Base-by-base conservation (phyloP, 805 yeast species). In the Candida nemodendra region DNA sequence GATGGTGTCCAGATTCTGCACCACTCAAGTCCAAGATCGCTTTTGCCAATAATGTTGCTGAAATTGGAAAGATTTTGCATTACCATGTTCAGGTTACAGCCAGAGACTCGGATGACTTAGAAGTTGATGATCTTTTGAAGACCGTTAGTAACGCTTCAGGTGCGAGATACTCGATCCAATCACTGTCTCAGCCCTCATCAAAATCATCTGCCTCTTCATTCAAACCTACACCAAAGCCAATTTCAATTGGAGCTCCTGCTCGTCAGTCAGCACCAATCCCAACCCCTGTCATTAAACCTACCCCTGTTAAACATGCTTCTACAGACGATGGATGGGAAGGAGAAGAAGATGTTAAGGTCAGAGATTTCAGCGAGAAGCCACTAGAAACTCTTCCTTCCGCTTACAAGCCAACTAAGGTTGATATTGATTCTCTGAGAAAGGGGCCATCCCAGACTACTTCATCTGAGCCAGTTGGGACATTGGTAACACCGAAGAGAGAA, bases 1-100 rank as follows among this genome's bases (percentile, higher is more conserved):
- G 97, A 35, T 91, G 96, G 96, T 86, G 95, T 66, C 99, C 99
- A 5, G 98, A 93, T 62, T 86, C 91, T 39, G 90, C 95, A 16
- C 95, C 97, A 47, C 72, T 70, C 56, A 84, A 81, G 57, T 71
- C 82, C 18, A 76, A 88, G 52, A 74, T 86, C 31, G 80, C 89
- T 2, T 85, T 81, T 64, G 89, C 91, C 18, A 66, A 78, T 43
- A 85, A 84, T 61, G 81, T 84, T 49, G 88, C 86, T 27, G 85
- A 81, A 27, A 84, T 85, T 15, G 77, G 89, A 18, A 78, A 72
- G 42, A 69, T 78, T 15, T 71, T 85, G 54, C 95, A 95, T 32
- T 93, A 91, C 65, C 99, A 93, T 59, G 90, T 93, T 38, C 97
- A 93, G 64, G 81, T 93, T 48, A 89, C 96, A 33, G 98, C 98